Conservation (phyloP, 176 grass and related monocot species). For the Secale cereale region DNA sequence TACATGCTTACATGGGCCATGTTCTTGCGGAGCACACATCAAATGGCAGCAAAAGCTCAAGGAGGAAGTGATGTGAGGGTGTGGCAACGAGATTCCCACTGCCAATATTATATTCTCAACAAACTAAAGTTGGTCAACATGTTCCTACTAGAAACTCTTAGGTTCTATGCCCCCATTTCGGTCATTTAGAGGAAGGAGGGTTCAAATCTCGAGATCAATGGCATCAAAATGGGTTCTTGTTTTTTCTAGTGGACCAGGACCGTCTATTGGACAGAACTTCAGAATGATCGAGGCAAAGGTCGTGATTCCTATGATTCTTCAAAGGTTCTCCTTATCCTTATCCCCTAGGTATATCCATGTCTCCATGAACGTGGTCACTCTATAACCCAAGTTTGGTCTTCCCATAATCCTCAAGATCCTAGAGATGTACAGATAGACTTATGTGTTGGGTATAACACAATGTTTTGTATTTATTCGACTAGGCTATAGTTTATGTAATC, state of each 20-base stretch:
- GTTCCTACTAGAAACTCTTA: conserved; percentile 28
- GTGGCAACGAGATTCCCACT: conserved; percentile 10
- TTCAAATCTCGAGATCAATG: not conserved
- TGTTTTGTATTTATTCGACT: not conserved
- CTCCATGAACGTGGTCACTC: not conserved
- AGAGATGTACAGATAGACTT: not conserved
- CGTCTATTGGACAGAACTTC: conserved; percentile 50
- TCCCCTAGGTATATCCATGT: conserved; percentile 33
- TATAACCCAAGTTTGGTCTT: conserved; percentile 32
- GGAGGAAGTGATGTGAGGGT: conserved; percentile 33
- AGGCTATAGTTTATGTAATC: not conserved
- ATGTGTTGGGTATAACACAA: not conserved
- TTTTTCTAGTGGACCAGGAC: conserved; percentile 26
- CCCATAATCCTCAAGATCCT: conserved; percentile 1
- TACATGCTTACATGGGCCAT: conserved; percentile 41
- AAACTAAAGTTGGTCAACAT: conserved; percentile 30
- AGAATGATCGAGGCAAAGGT: conserved; percentile 40
- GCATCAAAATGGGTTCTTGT: conserved; percentile 20
- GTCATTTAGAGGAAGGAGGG: not conserved
- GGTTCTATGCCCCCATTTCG: conserved; percentile 4
- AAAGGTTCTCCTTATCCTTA: conserved; percentile 38
- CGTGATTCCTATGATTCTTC: conserved; percentile 34
- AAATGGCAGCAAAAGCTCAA: conserved; percentile 33
- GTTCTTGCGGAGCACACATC: conserved; percentile 44
- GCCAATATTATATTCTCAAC: conserved; percentile 13